These are phyloP conservation scores for Wickerhamomyces chaumierensis DNA, from an alignment of 805 yeast species.

Conservation along the genomic window DNA sequence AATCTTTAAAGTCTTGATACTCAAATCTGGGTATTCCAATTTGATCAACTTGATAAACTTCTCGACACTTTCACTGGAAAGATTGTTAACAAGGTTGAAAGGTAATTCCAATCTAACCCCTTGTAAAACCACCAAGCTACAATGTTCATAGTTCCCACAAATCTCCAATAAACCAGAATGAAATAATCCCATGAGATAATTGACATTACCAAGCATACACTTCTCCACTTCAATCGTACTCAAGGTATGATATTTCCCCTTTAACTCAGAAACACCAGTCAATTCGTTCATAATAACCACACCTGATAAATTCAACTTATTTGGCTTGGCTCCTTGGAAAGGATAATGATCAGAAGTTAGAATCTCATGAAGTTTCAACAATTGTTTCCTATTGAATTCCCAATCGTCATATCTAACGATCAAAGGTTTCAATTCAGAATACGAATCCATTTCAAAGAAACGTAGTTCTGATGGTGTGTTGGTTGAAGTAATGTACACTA, in stretches of 20 bases:
- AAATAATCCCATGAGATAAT: conserved; percentile 39
- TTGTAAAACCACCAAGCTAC: conserved; percentile 42
- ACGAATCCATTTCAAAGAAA: conserved; percentile 46
- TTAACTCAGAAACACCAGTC: conserved; percentile 52
- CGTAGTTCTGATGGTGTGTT: conserved; percentile 24
- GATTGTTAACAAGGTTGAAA: conserved; percentile 52
- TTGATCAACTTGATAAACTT: conserved; percentile 26
- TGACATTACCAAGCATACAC: conserved; percentile 31
- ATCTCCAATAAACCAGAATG: conserved; percentile 44
- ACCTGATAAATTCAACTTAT: conserved; percentile 46
- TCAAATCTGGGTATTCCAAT: conserved; percentile 27
- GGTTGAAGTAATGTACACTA: conserved; percentile 57
- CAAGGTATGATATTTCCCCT: too few relatives aligned
- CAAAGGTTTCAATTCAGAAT: conserved; percentile 60
- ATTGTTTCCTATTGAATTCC: conserved; percentile 30
- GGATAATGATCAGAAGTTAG: conserved; percentile 46
- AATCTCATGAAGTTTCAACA: conserved; percentile 36
- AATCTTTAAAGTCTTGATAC: conserved; percentile 31
- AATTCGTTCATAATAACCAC: conserved; percentile 42
- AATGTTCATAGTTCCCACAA: conserved; percentile 37
- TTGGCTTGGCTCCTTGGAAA: conserved; percentile 46
- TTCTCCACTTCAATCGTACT: conserved; percentile 50
- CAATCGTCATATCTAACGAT: conserved; percentile 34
- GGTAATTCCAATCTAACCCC: conserved; percentile 47
- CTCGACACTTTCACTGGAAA: conserved; percentile 35